Conservation (phyloP, 1,284 basidiomycete genomes). For the Ceratobasidium theobromae region DNA sequence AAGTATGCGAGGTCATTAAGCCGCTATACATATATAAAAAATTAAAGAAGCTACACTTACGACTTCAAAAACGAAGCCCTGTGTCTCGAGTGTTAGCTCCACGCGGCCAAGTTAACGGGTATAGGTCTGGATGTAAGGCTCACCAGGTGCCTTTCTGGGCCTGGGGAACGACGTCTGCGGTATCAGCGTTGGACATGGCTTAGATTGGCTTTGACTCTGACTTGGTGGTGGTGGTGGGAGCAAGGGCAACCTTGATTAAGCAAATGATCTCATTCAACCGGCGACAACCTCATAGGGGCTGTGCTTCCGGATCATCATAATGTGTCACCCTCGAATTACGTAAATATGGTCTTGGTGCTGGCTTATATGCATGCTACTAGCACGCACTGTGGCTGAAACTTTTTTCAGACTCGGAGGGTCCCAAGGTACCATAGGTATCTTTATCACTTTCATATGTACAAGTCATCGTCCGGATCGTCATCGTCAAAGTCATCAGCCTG, state of each 20-base stretch:
- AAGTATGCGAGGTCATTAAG: conserved; percentile 24
- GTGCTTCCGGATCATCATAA: not conserved
- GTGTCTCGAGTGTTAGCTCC: too few relatives aligned
- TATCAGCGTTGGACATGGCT: conserved; percentile 24
- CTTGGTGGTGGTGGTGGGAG: conserved; percentile 27
- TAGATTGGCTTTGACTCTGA: not conserved
- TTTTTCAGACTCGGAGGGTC: not conserved
- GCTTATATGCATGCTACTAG: not conserved
- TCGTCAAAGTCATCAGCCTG: conserved; percentile 87
- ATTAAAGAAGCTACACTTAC: conserved; percentile 53
- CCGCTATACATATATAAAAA: conserved; percentile 8
- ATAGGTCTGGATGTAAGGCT: not conserved
- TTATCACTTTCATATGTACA: conserved; percentile 60
- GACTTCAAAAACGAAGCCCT: conserved; percentile 73
- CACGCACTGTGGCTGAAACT: not conserved
- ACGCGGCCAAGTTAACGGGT: not conserved
- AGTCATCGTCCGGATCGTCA: conserved; percentile 86
- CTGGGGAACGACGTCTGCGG: conserved; percentile 58
- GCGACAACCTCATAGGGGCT: not conserved
- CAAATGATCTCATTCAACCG: conserved; percentile 19
- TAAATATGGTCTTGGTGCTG: not conserved
- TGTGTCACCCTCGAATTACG: not conserved
- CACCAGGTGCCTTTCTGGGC: conserved; percentile 72
- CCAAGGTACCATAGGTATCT: not conserved
- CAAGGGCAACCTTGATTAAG: conserved; percentile 26